A percentile compares a stretch with the other conserved stretches of the same genome.
Conservation (phyloP, 164 flowering plant genomes). For the Platanus orientalis region DNA sequence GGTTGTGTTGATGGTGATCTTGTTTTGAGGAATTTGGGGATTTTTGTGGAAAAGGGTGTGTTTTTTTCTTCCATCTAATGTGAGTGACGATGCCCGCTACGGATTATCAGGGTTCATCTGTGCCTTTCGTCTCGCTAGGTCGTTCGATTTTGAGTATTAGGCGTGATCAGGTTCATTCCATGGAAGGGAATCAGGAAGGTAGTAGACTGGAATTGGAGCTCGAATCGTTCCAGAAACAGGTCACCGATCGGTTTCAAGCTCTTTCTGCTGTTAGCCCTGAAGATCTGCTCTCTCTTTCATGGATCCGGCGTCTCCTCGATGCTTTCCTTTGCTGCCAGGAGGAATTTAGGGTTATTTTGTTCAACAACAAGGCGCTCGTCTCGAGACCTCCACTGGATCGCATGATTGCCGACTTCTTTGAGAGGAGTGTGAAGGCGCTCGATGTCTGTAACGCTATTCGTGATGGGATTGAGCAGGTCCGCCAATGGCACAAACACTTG, state of each 20-base stretch:
- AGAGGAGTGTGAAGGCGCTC: slow-evolving; percentile 70
- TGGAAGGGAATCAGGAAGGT: slow-evolving; percentile 38
- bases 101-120: slow-evolving; percentile 56
- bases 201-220: slow-evolving; percentile 39
- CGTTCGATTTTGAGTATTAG: slow-evolving; percentile 62
- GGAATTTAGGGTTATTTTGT: slow-evolving; percentile 58
- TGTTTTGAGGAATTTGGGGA: neutral
- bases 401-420: slow-evolving; percentile 50
- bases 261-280: slow-evolving; percentile 35
- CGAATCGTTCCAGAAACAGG: slow-evolving; percentile 66
- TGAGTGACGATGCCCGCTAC: slow-evolving; percentile 67
- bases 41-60: neutral
- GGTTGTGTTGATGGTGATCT: neutral
- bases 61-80: neutral
- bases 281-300: slow-evolving; percentile 56
- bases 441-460: slow-evolving; percentile 88
- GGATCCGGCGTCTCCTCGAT: slow-evolving; percentile 71
- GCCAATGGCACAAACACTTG: slow-evolving; percentile 72
- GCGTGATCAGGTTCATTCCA: slow-evolving; percentile 65
- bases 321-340: slow-evolving; percentile 71
- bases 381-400: slow-evolving; percentile 55
- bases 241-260: slow-evolving; percentile 47
- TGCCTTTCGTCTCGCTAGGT: slow-evolving; percentile 34
- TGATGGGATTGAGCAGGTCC: slow-evolving; percentile 76
- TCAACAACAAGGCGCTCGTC: slow-evolving; percentile 28